These are phyloP conservation scores for Coprinopsis marcescibilis DNA, from an alignment of 768 basidiomycete genomes.

Conservation along the genomic window DNA sequence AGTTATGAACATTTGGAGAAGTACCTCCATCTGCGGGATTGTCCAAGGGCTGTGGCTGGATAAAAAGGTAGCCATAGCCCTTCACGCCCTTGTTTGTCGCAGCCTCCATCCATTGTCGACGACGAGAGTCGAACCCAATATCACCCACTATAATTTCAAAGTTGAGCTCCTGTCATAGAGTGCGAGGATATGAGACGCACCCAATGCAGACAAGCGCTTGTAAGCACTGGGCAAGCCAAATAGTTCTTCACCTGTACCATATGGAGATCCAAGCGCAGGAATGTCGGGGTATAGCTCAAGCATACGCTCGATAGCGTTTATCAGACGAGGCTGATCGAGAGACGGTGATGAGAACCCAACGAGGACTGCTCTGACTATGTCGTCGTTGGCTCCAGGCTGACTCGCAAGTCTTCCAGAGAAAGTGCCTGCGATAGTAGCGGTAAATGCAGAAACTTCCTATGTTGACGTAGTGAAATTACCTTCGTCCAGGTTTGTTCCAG, in stretches of 20 bases:
- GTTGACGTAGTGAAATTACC: slow-evolving; percentile 22
- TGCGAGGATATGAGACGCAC: slow-evolving; percentile 13
- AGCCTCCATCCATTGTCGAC: slow-evolving; percentile 34
- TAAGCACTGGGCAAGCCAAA: slow-evolving; percentile 32
- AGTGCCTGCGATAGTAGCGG: slow-evolving; percentile 24
- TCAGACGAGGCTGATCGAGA: slow-evolving; percentile 17
- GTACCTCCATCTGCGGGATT: slow-evolving; percentile 26
- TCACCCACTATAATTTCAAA: slow-evolving; percentile 28
- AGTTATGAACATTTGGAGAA: neutral
- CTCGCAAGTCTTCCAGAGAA: slow-evolving; percentile 26
- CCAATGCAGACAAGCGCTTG: slow-evolving; percentile 26
- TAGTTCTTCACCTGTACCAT: slow-evolving; percentile 38
- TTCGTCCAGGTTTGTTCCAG: slow-evolving; percentile 41
- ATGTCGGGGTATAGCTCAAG: slow-evolving; percentile 36
- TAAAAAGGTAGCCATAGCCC: slow-evolving; percentile 39
- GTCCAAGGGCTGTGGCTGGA: slow-evolving; percentile 27
- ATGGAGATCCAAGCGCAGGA: slow-evolving; percentile 40
- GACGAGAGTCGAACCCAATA: slow-evolving; percentile 30
- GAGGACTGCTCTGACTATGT: slow-evolving; percentile 21
- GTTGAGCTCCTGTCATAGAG: no score
- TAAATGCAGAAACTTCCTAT: neutral
- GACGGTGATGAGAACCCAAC: slow-evolving; percentile 24
- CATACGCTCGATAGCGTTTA: slow-evolving; percentile 19
- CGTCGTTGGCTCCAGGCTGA: slow-evolving; percentile 17
- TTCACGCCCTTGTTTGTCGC: slow-evolving; percentile 32